Evolutionary conservation across 129 eudicot genomes (phyloP), one percentile per base, ranked within the genome.

Genomic region (Dittrichia graveolens): DNA sequence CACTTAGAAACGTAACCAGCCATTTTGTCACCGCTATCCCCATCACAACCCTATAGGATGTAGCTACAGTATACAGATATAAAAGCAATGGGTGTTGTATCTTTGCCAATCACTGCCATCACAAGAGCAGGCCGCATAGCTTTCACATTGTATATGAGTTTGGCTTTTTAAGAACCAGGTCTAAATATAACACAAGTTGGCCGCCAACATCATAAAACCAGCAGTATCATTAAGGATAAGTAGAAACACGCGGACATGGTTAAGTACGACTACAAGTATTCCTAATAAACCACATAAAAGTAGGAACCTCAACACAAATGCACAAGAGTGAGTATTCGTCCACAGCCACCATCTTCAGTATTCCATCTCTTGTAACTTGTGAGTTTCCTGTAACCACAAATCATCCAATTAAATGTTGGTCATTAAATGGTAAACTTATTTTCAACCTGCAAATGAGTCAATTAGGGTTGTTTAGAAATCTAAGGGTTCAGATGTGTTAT

Each of bases 271-370:
- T 61, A 73, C 60, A 66, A 56, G 19, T 74, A 61, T 39, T 58
- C 70, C 76, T 69, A 48, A 15, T n/a, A 8, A 67, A 76, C 69
- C 69, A 57, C 75, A 56, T 67, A 56, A 58, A 65, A 65, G 11
- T 42, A 31, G 19, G 65, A 77, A 71, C 69, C 49, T 52, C 53
- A 3, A 41, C 65, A 53, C 76, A 60, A 24, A 35, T 13, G 50
- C 42, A 56, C 52, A 16, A 7, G 14, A 18, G 59, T 16, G 41
- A 40, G 50, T 50, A 52, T 61, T 69, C 68, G 35, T 76, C 75
- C 58, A 57, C 69, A 58, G 50, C 53, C 71, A 72, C 61, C 78
- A 73, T 47, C 69, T 61, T 74, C 78, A 74, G 67, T 6, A 8
- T 74, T 62, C 53, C 31, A 35, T 66, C 60, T 38, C 67, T 76